phyloP scores from a whole-genome alignment of 805 yeast genomes.

The Tetrapisispora iriomotensis region DNA sequence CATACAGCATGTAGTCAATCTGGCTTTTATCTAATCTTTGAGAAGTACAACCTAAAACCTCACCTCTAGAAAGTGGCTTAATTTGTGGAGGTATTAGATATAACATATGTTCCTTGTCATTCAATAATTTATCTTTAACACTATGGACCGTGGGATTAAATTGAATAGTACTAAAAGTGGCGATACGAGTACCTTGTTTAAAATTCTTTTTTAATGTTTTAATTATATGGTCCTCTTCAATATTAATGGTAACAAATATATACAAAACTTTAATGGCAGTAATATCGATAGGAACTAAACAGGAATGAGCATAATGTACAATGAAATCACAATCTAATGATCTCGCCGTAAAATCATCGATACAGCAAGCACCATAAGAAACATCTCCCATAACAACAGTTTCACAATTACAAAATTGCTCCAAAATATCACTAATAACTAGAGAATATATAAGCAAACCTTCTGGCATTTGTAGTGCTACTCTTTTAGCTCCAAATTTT shows the following conservation, averaged over 20 bases:
- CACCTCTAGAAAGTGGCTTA: constrained; percentile 88
- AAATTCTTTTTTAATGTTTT: constrained; percentile 71
- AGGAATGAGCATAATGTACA: constrained; percentile 95
- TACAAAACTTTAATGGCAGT: constrained; percentile 88
- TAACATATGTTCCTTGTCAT: constrained; percentile 38
- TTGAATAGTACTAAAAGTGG: constrained; percentile 91
- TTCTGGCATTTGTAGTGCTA: constrained; percentile 96
- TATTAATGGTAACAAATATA: constrained; percentile 85
- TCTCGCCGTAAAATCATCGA: constrained; percentile 91
- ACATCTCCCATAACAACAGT: constrained; percentile 97
- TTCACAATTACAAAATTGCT: constrained; percentile 81
- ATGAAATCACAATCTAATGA: constrained; percentile 89
- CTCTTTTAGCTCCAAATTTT: constrained; percentile 65
- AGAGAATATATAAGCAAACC: constrained; percentile 84
- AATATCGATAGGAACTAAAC: constrained; percentile 89
- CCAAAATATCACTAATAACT: constrained; percentile 82
- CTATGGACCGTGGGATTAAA: constrained; percentile 91
- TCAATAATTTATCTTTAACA: constrained; percentile 49
- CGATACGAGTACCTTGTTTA: constrained; percentile 51
- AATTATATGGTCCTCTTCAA: constrained; percentile 73
- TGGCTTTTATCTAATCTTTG: constrained; percentile 60
- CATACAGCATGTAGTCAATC: constrained; percentile 72
- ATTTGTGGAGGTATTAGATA: constrained; percentile 80
- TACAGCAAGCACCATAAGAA: constrained; percentile 96
- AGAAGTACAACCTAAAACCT: constrained; percentile 92